A percentile compares a stretch with the other conserved stretches of the same genome.
phyloP scores from a whole-genome alignment of 2,329 filamentous ascomycete genomes.

The Xylaria sp. region DNA sequence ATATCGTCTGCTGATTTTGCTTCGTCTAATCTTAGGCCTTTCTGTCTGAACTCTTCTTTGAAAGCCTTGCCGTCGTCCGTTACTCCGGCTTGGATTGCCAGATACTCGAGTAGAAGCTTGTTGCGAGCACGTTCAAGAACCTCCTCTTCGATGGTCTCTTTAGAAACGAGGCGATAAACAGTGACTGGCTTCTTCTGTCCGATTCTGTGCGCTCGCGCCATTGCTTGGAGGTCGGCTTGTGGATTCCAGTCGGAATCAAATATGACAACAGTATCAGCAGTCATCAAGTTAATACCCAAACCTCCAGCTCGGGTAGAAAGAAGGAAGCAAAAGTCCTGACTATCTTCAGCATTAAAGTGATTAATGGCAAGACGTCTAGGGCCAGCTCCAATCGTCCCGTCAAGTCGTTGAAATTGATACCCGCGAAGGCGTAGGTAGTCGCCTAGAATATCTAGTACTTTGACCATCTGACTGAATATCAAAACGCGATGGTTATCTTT shows the following conservation, averaged over 20 bases:
- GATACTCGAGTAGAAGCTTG: conserved; percentile 96
- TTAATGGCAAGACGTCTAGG: conserved; percentile 94
- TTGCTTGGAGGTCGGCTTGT: conserved; percentile 96
- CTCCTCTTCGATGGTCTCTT: conserved; percentile 98
- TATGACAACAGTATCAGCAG: conserved; percentile 95
- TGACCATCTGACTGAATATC: conserved; percentile 99
- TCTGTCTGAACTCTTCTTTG: conserved; percentile 79
- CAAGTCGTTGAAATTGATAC: conserved; percentile 94
- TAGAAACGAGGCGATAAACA: conserved; percentile 95
- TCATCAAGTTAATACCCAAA: conserved; percentile 99
- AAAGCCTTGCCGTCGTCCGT: conserved; percentile 92
- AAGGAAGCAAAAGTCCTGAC: conserved; percentile 95
- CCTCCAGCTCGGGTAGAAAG: conserved; percentile 95
- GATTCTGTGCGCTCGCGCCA: conserved; percentile 98
- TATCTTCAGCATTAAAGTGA: conserved; percentile 97
- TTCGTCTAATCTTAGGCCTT: conserved; percentile 78
- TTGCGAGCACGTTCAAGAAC: conserved; percentile 96
- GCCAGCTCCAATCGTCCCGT: conserved; percentile 91
- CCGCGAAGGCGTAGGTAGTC: conserved; percentile 93
- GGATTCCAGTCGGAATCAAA: conserved; percentile 99
- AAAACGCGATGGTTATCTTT: conserved; percentile 94
- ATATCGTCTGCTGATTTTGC: conserved; percentile 95
- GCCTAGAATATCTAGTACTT: conserved; percentile 95
- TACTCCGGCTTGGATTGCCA: conserved; percentile 96
- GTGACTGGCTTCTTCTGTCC: conserved; percentile 96